Conservation (phyloP, 495 filamentous ascomycete genomes). For the Daldinia decipiens region DNA sequence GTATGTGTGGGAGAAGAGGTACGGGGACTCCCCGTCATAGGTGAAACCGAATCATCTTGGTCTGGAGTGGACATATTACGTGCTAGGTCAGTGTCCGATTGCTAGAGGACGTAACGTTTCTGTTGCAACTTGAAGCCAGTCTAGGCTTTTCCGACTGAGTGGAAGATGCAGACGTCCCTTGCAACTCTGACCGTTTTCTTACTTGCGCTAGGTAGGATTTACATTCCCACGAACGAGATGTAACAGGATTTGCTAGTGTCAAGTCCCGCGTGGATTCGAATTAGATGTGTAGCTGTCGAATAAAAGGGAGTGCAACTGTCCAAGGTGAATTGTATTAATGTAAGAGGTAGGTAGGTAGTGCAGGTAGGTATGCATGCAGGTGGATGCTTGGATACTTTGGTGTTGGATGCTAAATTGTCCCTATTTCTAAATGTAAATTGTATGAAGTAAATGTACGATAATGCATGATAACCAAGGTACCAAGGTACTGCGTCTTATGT, state of each 20-base stretch:
- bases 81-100: conserved; percentile 1
- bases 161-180: conserved; percentile 26
- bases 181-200: conserved; percentile 15
- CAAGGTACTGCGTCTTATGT: neutral
- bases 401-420: neutral
- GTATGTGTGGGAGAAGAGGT: conserved; percentile 25
- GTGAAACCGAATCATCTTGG: conserved; percentile 48
- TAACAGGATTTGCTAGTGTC: neutral
- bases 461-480: neutral
- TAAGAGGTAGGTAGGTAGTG: neutral
- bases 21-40: conserved; percentile 44
- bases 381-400: neutral
- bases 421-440: conserved; percentile 3
- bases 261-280: neutral
- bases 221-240: neutral
- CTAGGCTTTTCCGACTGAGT: conserved; percentile 11
- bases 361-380: neutral
- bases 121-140: conserved; percentile 15
- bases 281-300: neutral
- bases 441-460: conserved; percentile 3
- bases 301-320: conserved; percentile 6
- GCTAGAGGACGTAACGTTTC: conserved; percentile 15
- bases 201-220: conserved; percentile 22
- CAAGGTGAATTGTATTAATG: neutral
- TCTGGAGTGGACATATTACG: conserved; percentile 46